phyloP scores from a whole-genome alignment of 306 rosid species.

The Macrotyloma uniflorum region DNA sequence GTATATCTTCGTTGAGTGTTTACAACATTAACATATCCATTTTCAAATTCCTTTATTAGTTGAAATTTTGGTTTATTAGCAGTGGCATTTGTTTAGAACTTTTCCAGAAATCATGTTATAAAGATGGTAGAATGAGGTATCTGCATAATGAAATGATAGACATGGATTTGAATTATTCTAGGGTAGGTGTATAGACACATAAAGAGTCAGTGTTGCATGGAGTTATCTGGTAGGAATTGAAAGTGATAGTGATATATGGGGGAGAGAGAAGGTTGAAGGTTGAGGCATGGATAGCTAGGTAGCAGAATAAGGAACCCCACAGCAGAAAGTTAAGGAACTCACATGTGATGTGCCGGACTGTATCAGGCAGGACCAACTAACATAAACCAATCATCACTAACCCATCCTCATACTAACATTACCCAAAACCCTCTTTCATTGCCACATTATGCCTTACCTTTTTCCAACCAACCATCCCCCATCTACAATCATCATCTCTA shows the following conservation, averaged over 20 bases:
- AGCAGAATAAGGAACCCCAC: conserved; percentile 47
- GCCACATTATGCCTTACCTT: conserved; percentile 44
- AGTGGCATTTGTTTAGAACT: too few species aligned
- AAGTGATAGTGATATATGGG: conserved; percentile 39
- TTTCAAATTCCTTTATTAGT: too few species aligned
- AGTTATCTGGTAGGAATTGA: conserved; percentile 39
- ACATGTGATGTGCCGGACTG: conserved; percentile 51
- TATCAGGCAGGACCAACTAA: conserved; percentile 45
- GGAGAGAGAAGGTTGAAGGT: background rate
- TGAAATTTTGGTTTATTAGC: too few species aligned
- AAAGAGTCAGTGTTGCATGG: conserved; percentile 2
- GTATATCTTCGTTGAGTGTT: too few species aligned
- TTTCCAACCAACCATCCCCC: conserved; percentile 15
- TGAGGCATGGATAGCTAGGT: conserved; percentile 32
- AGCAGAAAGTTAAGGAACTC: conserved; percentile 20
- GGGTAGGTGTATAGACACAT: background rate
- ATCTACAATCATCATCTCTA: conserved; percentile 33
- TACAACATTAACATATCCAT: too few species aligned
- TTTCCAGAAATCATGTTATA: too few species aligned
- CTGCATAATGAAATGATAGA: background rate
- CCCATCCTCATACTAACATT: conserved; percentile 41
- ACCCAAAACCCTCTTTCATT: conserved; percentile 36
- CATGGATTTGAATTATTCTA: background rate
- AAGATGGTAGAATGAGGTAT: too few species aligned
- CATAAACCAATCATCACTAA: conserved; percentile 45